Base-by-base conservation (phyloP, 2,329 filamentous ascomycete genomes). In the Xylaria polymorpha region DNA sequence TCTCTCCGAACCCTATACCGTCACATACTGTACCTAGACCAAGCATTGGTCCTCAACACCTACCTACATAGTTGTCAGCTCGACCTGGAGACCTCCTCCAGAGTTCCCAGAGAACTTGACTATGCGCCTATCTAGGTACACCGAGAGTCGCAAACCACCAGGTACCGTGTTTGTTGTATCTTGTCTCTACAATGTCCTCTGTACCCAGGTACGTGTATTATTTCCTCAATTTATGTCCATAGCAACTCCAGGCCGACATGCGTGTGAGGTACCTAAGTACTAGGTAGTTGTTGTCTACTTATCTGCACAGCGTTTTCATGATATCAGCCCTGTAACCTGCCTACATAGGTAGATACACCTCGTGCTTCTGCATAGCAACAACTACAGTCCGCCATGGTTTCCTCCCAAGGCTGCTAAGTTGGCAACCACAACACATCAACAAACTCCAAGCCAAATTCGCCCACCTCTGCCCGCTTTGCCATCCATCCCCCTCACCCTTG, bases 351-450 rank as follows among this genome's bases (percentile, higher is more conserved):
- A 35, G 25, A 29, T 29, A 55, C 35, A 12, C 35, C 61, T 56
- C 65, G 37, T n/a, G 15, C n/a, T 25, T 25, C 46, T 32, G 20
- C 61, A 22, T 20, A 29, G 32, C 29, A 60, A 48, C 59, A 22
- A 41, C 51, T 37, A 14, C 18, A 32, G 39, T 20, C 3, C 25
- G 1, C 35, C 12, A 14, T 46, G 10, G 15, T 35, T 35, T 35
- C 22, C 12, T 14, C 41, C 6, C 5, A 22, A 20, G 20, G 14
- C 35, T 18, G n/a, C 25, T 29, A 41, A 55, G 10, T 51, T 18
- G 37, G 39, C 44, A 25, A 53, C 53, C 12, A 10, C 56, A 62
- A 50, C 43, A 37, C 12, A 25, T 58, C 20, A 43, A 46, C 32
- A 32, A 43, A n/a, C 3, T 9, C 35, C 3, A 32, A n/a, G 6